Conservation (phyloP, 305 asterid genomes). For the Fraxinus sp. region DNA sequence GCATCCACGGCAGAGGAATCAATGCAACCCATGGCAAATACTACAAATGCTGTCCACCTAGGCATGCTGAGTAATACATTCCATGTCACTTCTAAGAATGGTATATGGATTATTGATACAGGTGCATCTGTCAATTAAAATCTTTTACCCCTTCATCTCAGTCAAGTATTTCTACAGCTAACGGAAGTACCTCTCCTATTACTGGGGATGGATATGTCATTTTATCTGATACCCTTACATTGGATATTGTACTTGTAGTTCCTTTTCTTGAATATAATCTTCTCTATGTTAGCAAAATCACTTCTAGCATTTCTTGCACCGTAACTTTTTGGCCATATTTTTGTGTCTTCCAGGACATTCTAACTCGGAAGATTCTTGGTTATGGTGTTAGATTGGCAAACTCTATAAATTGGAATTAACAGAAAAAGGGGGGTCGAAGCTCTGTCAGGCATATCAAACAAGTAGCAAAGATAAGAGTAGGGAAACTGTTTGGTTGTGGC, state of each 20-base stretch:
- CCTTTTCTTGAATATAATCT: conserved; percentile 14
- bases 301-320: background rate
- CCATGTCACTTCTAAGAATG: background rate
- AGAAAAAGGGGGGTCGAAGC: background rate
- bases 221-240: background rate
- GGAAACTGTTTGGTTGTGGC: background rate
- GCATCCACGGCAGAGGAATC: too few species aligned
- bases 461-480: background rate
- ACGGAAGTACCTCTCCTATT: background rate
- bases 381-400: too few species aligned
- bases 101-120: conserved; percentile 3
- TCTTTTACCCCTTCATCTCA: background rate
- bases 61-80: too few species aligned
- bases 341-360: conserved; percentile 14
- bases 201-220: background rate
- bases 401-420: background rate
- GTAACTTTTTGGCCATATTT: background rate
- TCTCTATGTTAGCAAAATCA: conserved; percentile 4
- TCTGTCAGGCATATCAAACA: too few species aligned
- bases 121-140: background rate
- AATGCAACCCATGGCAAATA: too few species aligned
- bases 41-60: too few species aligned
- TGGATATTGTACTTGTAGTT: conserved; percentile 12
- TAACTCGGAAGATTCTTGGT: background rate
- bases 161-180: background rate